Evolutionary conservation across 768 basidiomycete genomes (phyloP), one percentile per base, ranked within the genome.

Genomic region (Gelatoporia subvermispora): DNA sequence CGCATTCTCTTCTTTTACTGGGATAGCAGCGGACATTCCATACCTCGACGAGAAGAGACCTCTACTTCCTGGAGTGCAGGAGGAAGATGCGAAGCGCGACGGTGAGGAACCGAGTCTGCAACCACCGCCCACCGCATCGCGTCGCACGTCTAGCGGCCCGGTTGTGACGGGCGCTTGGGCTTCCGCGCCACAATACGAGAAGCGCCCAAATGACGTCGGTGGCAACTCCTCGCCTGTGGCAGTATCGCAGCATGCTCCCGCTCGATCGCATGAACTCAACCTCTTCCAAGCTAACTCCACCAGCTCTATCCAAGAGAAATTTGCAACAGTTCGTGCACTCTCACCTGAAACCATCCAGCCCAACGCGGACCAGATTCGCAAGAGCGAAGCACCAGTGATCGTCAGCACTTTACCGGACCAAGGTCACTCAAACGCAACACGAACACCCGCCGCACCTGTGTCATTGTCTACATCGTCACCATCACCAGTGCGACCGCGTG

Each of bases 331-430:
- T 5, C 74, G 75, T 18, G 71, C 83, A 39, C 68, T 70, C 36
- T 72, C 75, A 10, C 84, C 84, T 16, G 78, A 80, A 50, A 55
- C 81, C 20, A 72, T 75, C 9, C 59, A 56, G 28, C 68, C 73
- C 13, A 64, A 68, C 17, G 69, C 68, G 34, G 65, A 72, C 49
- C 64, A 62, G 4, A 60, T 74, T 42, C 69, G 80, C 54, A 82
- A 79, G 63, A 86, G 85, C 51, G 84, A 87, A 62, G 76, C 77
- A 5, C n/a, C n/a, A n/a, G 84, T 78, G 2, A 60, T 81, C 51
- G 72, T 84, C 35, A 75, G 76, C 4, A 65, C 81, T 51, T 75
- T 77, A 22, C 57, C 47, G 25, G 69, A 36, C 61, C 49, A 50
- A 35, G 16, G 16, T 13, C 48, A 43, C 25, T 45, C 28, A 24